phyloP scores from a whole-genome alignment of 2,329 filamentous ascomycete species.

The Sclerotinia borealis region DNA sequence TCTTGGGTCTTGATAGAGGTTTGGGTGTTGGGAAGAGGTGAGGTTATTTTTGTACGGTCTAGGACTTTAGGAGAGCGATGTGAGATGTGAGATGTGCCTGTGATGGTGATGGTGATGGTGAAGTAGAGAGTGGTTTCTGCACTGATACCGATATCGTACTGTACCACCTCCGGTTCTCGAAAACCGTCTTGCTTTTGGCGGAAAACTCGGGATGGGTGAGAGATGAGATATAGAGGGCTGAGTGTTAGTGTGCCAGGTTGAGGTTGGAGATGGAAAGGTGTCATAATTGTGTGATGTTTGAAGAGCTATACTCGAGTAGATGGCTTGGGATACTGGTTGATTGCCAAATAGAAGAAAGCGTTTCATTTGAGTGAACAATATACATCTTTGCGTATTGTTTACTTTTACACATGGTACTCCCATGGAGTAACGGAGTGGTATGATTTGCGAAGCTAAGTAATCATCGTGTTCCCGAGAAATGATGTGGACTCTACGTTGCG shows the following conservation, averaged over 20 bases:
- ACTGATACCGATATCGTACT: constrained; percentile 43
- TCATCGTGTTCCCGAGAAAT: no score
- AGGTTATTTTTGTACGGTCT: constrained; percentile 36
- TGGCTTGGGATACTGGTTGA: constrained; percentile 9
- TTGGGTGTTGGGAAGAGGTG: constrained; percentile 35
- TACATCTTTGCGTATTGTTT: no score
- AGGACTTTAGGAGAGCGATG: no score
- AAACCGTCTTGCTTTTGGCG: constrained; percentile 35
- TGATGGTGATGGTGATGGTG: constrained; percentile 41
- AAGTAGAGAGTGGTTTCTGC: constrained; percentile 38
- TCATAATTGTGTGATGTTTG: constrained; percentile 20
- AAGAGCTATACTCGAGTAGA: background rate
- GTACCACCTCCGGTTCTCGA: constrained; percentile 42
- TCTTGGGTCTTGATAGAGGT: constrained; percentile 32
- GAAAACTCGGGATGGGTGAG: constrained; percentile 38
- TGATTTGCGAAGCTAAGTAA: no score
- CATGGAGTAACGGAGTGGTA: no score
- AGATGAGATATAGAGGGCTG: constrained; percentile 36
- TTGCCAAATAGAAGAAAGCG: constrained; percentile 11
- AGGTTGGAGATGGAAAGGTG: constrained; percentile 37
- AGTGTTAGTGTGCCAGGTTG: constrained; percentile 33
- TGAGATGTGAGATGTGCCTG: constrained; percentile 39
- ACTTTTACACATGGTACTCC: no score
- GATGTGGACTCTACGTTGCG: no score
- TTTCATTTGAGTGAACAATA: constrained; percentile 12